A percentile compares a stretch with the other conserved stretches of the same genome.
These are phyloP conservation scores for Epithemia pelagica DNA, from an alignment of 108 stramenopile species.

Conservation along the genomic window DNA sequence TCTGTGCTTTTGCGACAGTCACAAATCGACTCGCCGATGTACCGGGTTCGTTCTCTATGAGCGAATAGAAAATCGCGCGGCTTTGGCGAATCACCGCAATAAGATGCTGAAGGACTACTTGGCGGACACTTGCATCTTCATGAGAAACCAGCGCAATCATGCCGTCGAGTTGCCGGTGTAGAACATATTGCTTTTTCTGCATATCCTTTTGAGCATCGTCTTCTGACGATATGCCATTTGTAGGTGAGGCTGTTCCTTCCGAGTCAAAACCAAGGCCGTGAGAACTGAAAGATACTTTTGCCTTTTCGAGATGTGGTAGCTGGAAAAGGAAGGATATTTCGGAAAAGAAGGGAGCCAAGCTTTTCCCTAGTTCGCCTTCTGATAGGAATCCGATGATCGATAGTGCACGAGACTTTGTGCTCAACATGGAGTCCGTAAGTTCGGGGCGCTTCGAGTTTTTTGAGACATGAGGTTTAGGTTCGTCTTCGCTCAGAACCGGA, in stretches of 20 bases:
- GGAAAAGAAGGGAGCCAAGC: constrained; percentile 38
- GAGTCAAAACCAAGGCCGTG: too few species aligned
- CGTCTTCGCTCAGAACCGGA: constrained; percentile 40
- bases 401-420: constrained; percentile 11
- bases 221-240: not conserved
- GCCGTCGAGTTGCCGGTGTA: constrained; percentile 32
- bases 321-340: constrained; percentile 75
- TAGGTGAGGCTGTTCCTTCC: not conserved
- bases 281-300: constrained; percentile 46
- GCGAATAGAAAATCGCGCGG: constrained; percentile 47
- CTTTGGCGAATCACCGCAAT: constrained; percentile 62
- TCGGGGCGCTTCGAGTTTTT: not conserved
- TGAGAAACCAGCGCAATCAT: constrained; percentile 38
- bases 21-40: constrained; percentile 52
- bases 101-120: constrained; percentile 54
- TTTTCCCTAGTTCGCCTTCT: constrained; percentile 35
- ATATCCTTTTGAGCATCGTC: not conserved
- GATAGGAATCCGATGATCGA: constrained; percentile 47
- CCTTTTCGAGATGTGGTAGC: constrained; percentile 29
- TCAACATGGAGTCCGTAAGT: constrained; percentile 26
- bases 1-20: constrained; percentile 33
- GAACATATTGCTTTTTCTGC: constrained; percentile 17
- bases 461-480: not conserved
- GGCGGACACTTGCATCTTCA: constrained; percentile 72
- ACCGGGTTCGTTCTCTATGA: constrained; percentile 56